Conservation (phyloP, 2,329 filamentous ascomycete species). For the Colletotrichum lini region DNA sequence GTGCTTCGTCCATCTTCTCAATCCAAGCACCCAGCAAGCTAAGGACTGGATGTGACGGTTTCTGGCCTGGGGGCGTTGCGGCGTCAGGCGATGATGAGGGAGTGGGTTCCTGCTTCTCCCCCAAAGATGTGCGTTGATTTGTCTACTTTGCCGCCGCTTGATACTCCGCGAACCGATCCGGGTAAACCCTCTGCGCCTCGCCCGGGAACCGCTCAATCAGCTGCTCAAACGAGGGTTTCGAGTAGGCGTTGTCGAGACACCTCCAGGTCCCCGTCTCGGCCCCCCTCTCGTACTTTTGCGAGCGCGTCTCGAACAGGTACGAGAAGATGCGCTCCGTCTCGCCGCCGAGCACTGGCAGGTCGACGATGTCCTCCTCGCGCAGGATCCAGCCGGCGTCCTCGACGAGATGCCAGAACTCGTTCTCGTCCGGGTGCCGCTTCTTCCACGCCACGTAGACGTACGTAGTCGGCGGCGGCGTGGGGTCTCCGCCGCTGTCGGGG, state of each 20-base stretch:
- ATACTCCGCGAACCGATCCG: neutral
- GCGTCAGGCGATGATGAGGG: neutral
- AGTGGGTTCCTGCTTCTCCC: neutral
- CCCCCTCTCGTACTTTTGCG: neutral
- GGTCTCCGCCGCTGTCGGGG: slow-evolving; percentile 8
- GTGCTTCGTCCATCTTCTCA: neutral
- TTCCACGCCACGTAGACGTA: slow-evolving; percentile 70
- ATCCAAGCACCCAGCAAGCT: neutral
- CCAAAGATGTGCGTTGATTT: neutral
- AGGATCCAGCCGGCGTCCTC: slow-evolving; percentile 60
- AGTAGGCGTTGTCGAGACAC: slow-evolving; percentile 1
- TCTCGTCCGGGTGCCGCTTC: slow-evolving; percentile 68
- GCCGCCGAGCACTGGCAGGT: slow-evolving; percentile 61
- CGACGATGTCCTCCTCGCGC: slow-evolving; percentile 57
- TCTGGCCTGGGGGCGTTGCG: neutral
- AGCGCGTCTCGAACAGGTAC: slow-evolving; percentile 61
- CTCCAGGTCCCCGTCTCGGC: slow-evolving; percentile 5
- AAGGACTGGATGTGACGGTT: neutral
- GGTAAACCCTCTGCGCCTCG: neutral
- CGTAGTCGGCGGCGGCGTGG: slow-evolving; percentile 48
- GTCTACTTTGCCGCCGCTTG: neutral
- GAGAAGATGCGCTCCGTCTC: slow-evolving; percentile 65
- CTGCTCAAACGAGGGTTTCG: too few relatives aligned
- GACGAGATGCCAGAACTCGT: slow-evolving; percentile 64
- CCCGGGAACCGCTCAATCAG: neutral